These are phyloP conservation scores for Mycosphaerella arachidis DNA, from an alignment of 2,329 filamentous ascomycete species.

Conservation along the genomic window DNA sequence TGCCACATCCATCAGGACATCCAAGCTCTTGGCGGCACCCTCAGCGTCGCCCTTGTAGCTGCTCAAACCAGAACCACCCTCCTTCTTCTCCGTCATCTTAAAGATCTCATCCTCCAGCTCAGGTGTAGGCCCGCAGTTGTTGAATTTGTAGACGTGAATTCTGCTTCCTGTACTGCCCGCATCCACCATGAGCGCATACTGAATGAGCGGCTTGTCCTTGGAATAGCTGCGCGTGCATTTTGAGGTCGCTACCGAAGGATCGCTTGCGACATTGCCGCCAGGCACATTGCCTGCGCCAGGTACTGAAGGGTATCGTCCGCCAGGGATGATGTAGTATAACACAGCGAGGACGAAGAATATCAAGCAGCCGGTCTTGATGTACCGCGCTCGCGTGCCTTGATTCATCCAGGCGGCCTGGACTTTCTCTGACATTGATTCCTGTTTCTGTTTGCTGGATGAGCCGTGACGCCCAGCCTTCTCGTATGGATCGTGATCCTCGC, in stretches of 20 bases:
- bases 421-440: constrained; percentile 33
- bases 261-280: constrained; percentile 41
- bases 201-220: constrained; percentile 85
- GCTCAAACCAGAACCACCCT: constrained; percentile 75
- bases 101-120: constrained; percentile 91
- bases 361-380: constrained; percentile 59
- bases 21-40: constrained; percentile 83
- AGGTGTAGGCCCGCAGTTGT: constrained; percentile 94
- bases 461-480: constrained; percentile 45
- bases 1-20: constrained; percentile 80
- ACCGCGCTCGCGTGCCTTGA: constrained; percentile 57
- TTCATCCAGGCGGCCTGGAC: constrained; percentile 52
- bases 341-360: constrained; percentile 55
- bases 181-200: constrained; percentile 98
- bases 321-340: constrained; percentile 51
- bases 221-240: constrained; percentile 81
- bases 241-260: constrained; percentile 61
- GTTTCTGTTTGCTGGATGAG: constrained; percentile 21
- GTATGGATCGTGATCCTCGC: constrained; percentile 39
- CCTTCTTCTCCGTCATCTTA: constrained; percentile 82
- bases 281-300: constrained; percentile 25
- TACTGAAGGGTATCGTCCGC: constrained; percentile 8
- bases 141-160: constrained; percentile 98
- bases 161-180: constrained; percentile 95
- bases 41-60: constrained; percentile 82